phyloP scores from a whole-genome alignment of 306 rosid species.

The Pueraria montana region DNA sequence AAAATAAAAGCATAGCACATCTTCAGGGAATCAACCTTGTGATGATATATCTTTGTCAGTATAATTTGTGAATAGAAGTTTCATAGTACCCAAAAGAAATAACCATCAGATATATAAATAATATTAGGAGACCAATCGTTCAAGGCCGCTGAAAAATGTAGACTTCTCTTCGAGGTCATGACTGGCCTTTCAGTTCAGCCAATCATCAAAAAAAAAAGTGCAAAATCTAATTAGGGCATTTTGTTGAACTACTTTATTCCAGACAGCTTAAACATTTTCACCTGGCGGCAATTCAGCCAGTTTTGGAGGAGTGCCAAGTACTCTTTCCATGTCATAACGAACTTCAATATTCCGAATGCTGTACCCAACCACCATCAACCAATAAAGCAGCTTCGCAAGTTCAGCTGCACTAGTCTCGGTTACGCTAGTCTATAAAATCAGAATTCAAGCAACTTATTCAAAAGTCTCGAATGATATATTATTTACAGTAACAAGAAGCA shows the following conservation, averaged over 20 bases:
- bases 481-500: conserved; percentile 14
- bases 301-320: conserved; percentile 87
- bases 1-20: conserved; percentile 23
- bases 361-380: conserved; percentile 98
- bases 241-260: background rate
- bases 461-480: conserved; percentile 10
- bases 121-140: conserved; percentile 29
- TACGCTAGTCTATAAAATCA: conserved; percentile 70
- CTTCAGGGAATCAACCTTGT: conserved; percentile 28
- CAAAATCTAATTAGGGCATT: conserved; percentile 31
- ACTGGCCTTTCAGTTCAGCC: conserved; percentile 33
- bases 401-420: conserved; percentile 85
- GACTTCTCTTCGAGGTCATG: conserved; percentile 43
- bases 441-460: conserved; percentile 24
- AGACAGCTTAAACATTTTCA: conserved; percentile 65
- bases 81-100: background rate
- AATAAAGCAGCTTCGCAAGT: conserved; percentile 86
- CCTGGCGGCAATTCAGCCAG: conserved; percentile 94
- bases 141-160: conserved; percentile 44
- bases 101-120: conserved; percentile 10
- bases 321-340: conserved; percentile 96
- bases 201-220: conserved; percentile 29
- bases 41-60: conserved; percentile 25
- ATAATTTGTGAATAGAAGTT: conserved; percentile 29
- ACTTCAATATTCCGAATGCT: conserved; percentile 96